phyloP scores from a whole-genome alignment of 768 basidiomycete species.

The Strobilomyces echinocephalus region DNA sequence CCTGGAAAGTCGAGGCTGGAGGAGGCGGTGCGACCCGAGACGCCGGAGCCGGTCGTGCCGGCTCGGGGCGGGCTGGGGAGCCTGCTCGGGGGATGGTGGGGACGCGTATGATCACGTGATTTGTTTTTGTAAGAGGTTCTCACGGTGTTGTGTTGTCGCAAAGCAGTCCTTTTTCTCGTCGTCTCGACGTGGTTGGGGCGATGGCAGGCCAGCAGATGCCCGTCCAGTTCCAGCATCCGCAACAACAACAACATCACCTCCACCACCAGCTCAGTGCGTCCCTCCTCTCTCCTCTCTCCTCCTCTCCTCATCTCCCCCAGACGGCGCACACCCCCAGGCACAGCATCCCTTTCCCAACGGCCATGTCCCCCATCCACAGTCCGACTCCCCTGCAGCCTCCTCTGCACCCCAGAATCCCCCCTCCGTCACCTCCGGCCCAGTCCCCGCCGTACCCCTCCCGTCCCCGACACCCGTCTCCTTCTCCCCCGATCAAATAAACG shows the following conservation, averaged over 20 bases:
- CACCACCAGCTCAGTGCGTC: conserved; percentile 5
- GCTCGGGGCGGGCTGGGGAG: conserved; percentile 55
- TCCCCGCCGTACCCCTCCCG: conserved; percentile 46
- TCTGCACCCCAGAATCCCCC: conserved; percentile 29
- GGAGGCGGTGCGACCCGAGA: conserved; percentile 41
- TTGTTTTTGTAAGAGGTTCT: background rate
- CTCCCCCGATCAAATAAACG: conserved; percentile 66
- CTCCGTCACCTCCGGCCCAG: conserved; percentile 47
- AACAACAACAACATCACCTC: conserved; percentile 26
- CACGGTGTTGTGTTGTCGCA: conserved; percentile 18
- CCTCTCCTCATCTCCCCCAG: conserved; percentile 28
- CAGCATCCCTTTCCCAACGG: conserved; percentile 42
- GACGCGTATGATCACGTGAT: conserved; percentile 29
- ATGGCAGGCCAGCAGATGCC: conserved; percentile 26
- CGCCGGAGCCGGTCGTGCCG: conserved; percentile 46
- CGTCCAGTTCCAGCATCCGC: conserved; percentile 16
- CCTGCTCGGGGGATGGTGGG: conserved; percentile 84
- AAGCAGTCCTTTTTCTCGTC: conserved; percentile 12
- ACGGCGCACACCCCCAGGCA: conserved; percentile 10
- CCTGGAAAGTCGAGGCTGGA: conserved; percentile 52
- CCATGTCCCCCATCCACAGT: conserved; percentile 33
- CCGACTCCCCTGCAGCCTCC: conserved; percentile 25
- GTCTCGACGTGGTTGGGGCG: background rate
- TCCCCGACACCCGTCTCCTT: conserved; percentile 76
- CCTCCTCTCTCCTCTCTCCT: background rate